phyloP scores from a whole-genome alignment of 768 basidiomycete genomes.

The Pisolithus microcarpus region DNA sequence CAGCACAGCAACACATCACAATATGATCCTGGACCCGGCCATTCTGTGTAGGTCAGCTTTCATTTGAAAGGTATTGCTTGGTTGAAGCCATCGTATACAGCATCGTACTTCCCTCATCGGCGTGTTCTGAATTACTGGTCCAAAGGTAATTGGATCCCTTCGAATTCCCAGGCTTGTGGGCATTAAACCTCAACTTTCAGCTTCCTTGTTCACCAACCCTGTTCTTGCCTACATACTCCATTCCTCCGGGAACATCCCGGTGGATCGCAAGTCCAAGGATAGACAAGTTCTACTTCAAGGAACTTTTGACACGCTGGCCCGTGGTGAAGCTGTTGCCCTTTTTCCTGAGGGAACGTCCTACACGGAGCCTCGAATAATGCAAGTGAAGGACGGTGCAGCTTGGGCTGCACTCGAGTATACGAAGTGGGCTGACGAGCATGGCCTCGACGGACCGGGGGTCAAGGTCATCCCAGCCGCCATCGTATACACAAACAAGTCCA shows the following conservation, averaged over 20 bases:
- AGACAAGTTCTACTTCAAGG: conserved; percentile 81
- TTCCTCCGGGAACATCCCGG: conserved; percentile 95
- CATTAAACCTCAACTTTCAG: conserved; percentile 29
- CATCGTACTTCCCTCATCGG: conserved; percentile 73
- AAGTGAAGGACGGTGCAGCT: conserved; percentile 87
- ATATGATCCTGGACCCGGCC: conserved; percentile 91
- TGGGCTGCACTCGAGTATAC: conserved; percentile 94
- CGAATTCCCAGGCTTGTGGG: conserved; percentile 9
- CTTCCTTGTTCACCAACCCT: conserved; percentile 77
- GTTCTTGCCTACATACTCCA: conserved; percentile 64
- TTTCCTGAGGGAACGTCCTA: conserved; percentile 95
- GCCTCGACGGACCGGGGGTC: conserved; percentile 38
- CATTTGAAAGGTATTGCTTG: conserved; percentile 9
- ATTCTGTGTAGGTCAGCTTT: conserved; percentile 56
- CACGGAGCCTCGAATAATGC: conserved; percentile 89
- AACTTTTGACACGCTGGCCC: conserved; percentile 77
- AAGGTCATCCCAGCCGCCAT: conserved; percentile 79
- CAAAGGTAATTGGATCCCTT: conserved; percentile 52
- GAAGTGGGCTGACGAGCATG: conserved; percentile 62
- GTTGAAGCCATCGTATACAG: conserved; percentile 33
- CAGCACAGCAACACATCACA: conserved; percentile 83
- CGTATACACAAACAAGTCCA: conserved; percentile 92
- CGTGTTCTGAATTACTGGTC: conserved; percentile 90
- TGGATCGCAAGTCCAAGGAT: conserved; percentile 92
- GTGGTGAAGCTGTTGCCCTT: conserved; percentile 80